Evolutionary conservation across 805 yeast genomes (phyloP).

Genomic region (Candida sithepensis): DNA sequence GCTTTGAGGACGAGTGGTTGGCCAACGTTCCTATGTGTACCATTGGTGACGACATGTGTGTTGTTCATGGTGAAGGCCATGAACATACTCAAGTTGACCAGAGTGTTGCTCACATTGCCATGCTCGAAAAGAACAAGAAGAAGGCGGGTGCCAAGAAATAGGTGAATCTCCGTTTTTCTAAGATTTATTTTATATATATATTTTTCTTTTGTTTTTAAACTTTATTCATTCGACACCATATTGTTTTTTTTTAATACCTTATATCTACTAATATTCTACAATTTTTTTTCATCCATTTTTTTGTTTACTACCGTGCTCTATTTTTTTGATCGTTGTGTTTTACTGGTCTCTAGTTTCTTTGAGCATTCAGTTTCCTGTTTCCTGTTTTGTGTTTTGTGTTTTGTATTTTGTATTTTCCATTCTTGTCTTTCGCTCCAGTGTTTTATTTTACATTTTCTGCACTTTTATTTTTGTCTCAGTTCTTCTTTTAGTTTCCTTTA

Average conservation of each 20-base stretch:
- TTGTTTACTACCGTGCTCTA: no score
- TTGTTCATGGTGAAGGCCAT: conserved; percentile 55
- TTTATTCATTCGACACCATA: neutral
- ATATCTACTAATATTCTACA: no score
- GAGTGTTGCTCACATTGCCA: conserved; percentile 92
- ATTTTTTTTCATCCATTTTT: no score
- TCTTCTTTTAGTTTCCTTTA: no score
- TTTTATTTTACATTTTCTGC: no score
- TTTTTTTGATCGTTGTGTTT: no score
- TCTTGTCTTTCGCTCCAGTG: no score
- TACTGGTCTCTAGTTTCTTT: no score
- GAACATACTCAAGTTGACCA: conserved; percentile 87
- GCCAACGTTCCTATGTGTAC: conserved; percentile 66
- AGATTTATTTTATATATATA: neutral
- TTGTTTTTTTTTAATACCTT: neutral
- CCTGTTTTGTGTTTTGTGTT: no score
- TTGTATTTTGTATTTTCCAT: no score
- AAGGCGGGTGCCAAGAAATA: conserved; percentile 23
- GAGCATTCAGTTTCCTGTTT: no score
- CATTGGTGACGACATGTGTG: conserved; percentile 37
- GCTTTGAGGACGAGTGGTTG: conserved; percentile 71
- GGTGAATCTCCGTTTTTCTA: neutral
- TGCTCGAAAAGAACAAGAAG: conserved; percentile 79
- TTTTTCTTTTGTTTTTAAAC: neutral
- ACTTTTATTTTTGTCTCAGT: no score